phyloP scores from a whole-genome alignment of 2,329 filamentous ascomycete genomes.

The Aphanocladium album region DNA sequence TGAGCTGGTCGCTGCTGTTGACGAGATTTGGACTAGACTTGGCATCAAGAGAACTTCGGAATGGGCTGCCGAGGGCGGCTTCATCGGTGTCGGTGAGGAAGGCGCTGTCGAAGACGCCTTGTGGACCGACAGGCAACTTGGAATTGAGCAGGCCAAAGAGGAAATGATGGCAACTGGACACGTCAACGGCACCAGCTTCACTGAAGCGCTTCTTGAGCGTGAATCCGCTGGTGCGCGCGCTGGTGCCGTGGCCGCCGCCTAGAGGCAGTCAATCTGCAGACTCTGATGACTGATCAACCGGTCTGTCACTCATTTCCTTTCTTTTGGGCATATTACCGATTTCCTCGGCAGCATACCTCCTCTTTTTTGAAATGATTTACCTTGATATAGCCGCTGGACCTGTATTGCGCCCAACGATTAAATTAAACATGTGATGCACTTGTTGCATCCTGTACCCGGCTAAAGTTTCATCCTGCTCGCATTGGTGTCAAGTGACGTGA shows the following conservation, averaged over 20 bases:
- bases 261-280: background rate
- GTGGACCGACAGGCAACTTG: conserved; percentile 88
- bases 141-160: conserved; percentile 60
- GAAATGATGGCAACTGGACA: conserved; percentile 50
- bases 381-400: conserved; percentile 1
- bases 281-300: background rate
- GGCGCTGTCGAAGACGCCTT: conserved; percentile 63
- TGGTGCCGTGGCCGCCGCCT: conserved; percentile 24
- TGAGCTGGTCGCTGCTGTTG: conserved; percentile 76
- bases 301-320: conserved; percentile 3
- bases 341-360: background rate
- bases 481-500: background rate
- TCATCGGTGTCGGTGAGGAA: conserved; percentile 84
- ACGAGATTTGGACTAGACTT: conserved; percentile 82
- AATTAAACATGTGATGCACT: conserved; percentile 5
- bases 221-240: conserved; percentile 36
- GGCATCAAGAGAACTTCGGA: conserved; percentile 88
- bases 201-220: conserved; percentile 55
- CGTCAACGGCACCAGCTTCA: conserved; percentile 35
- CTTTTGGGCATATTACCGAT: background rate
- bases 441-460: background rate
- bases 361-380: background rate
- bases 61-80: conserved; percentile 87
- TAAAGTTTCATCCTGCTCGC: background rate
- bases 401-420: background rate